phyloP scores from a whole-genome alignment of 495 filamentous ascomycete genomes.

The Penicillium cataractarum region DNA sequence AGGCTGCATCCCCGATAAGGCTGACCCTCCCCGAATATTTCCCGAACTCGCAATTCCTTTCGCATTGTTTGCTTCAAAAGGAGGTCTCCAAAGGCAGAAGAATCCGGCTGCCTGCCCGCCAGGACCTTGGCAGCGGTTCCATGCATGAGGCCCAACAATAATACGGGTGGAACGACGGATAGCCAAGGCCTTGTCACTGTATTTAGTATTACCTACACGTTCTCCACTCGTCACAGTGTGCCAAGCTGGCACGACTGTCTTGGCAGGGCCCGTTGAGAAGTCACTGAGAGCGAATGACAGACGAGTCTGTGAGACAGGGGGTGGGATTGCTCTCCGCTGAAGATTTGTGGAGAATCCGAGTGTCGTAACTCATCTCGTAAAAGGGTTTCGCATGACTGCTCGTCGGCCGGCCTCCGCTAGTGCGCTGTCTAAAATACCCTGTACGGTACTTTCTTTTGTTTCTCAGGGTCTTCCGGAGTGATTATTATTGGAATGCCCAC shows the following conservation, averaged over 20 bases:
- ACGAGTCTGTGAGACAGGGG: not conserved
- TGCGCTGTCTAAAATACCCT: too few species aligned
- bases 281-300: not conserved
- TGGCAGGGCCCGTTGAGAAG: not conserved
- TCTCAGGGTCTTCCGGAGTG: not conserved
- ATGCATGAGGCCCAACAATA: not conserved
- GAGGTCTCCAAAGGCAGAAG: not conserved
- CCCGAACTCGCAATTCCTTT: not conserved
- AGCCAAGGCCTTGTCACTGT: not conserved
- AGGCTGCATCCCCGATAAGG: not conserved
- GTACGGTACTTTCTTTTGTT: too few species aligned
- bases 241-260: not conserved
- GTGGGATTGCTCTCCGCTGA: not conserved
- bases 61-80: not conserved
- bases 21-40: not conserved
- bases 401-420: not conserved
- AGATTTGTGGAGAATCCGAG: not conserved
- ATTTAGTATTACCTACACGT: not conserved
- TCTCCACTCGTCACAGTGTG: not conserved
- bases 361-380: constrained; percentile 1
- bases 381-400: not conserved
- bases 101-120: constrained; percentile 1
- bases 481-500: not conserved
- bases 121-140: constrained; percentile 1
- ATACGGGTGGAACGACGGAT: not conserved